Evolutionary conservation across 2,329 filamentous ascomycete genomes (phyloP).

Genomic region (Aspergillus brasiliensis): DNA sequence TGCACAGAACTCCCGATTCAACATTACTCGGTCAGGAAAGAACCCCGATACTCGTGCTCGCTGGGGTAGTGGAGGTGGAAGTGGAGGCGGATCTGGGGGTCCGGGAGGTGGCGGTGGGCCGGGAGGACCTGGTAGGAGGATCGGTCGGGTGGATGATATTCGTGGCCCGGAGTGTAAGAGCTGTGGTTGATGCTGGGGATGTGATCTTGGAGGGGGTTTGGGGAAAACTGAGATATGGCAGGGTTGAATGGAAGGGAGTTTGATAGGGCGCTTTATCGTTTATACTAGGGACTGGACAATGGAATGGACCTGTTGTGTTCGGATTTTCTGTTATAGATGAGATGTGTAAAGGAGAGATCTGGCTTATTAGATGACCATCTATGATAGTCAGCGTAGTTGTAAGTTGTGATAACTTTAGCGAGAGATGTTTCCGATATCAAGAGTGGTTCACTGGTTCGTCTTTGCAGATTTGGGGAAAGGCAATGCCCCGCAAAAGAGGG

Average conservation of each 20-base stretch:
- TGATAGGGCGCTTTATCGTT: background rate
- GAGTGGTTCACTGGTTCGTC: no score
- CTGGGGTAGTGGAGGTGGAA: constrained; percentile 30
- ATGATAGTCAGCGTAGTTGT: no score
- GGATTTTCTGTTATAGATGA: no score
- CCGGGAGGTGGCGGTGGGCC: constrained; percentile 31
- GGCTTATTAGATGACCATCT: no score
- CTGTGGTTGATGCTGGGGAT: constrained; percentile 35
- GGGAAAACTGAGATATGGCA: constrained; percentile 1
- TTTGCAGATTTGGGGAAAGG: background rate
- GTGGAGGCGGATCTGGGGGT: constrained; percentile 34
- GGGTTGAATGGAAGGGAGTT: background rate
- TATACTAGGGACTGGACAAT: no score
- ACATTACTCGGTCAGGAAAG: constrained; percentile 37
- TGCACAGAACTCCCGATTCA: constrained; percentile 50
- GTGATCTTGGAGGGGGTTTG: background rate
- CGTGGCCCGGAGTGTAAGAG: constrained; percentile 51
- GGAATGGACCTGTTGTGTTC: no score
- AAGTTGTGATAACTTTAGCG: no score
- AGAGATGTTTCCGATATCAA: no score
- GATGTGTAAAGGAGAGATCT: no score
- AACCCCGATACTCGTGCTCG: constrained; percentile 25
- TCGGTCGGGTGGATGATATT: constrained; percentile 52
- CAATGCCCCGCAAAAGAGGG: background rate
- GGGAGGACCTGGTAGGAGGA: constrained; percentile 37